Conservation (phyloP, 2,329 filamentous ascomycete genomes). For the Lachnellula arida region DNA sequence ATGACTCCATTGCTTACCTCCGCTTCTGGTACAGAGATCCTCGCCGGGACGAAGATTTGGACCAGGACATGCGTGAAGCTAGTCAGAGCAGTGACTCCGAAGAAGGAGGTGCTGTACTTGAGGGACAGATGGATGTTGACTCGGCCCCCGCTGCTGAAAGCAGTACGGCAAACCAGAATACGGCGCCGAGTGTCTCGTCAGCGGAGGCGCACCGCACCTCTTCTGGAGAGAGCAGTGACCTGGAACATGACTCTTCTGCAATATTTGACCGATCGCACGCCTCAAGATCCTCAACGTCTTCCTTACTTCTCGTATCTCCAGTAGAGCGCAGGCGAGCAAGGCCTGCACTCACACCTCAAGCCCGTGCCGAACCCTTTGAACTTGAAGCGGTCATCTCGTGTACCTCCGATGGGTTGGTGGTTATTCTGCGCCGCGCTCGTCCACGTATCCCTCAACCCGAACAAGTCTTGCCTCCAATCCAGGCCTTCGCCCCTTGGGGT, state of each 20-base stretch:
- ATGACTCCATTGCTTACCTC: slow-evolving; percentile 86
- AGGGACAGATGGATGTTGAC: slow-evolving; percentile 39
- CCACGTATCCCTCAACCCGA: slow-evolving; percentile 66
- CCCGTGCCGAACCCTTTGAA: slow-evolving; percentile 50
- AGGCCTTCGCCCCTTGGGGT: slow-evolving; percentile 77
- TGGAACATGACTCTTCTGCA: slow-evolving; percentile 35
- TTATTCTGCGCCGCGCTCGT: slow-evolving; percentile 70
- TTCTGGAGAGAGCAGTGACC: slow-evolving; percentile 42
- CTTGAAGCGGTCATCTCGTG: slow-evolving; percentile 89
- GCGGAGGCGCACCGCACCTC: slow-evolving; percentile 32
- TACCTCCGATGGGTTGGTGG: slow-evolving; percentile 81
- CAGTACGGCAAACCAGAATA: not conserved
- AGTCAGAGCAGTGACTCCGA: slow-evolving; percentile 38
- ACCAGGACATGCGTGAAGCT: slow-evolving; percentile 38
- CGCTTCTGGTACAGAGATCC: slow-evolving; percentile 82
- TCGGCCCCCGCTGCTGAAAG: slow-evolving; percentile 6
- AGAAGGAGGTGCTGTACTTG: slow-evolving; percentile 44
- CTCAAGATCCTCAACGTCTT: slow-evolving; percentile 26
- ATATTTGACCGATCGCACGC: slow-evolving; percentile 39
- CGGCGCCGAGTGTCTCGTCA: not conserved
- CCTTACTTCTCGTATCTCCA: slow-evolving; percentile 18
- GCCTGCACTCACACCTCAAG: slow-evolving; percentile 7
- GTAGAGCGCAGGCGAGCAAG: slow-evolving; percentile 12
- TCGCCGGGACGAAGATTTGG: slow-evolving; percentile 50
- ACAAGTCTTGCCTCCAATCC: slow-evolving; percentile 35